Conservation (phyloP, 768 basidiomycete species). For the Tylopilus sp. region DNA sequence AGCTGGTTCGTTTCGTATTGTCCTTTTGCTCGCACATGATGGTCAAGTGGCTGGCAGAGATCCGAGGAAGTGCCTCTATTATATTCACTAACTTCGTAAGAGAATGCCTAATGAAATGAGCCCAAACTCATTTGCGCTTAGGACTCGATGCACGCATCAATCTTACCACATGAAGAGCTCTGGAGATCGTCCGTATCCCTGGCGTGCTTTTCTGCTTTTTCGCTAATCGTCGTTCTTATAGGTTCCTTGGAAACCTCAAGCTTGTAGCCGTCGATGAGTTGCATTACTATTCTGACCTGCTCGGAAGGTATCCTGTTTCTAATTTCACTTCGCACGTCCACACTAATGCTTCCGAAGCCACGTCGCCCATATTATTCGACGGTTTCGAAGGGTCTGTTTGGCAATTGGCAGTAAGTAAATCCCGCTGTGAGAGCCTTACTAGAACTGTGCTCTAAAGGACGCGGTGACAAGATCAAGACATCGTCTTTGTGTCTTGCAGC, state of each 20-base stretch:
- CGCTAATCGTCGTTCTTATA: constrained; percentile 25
- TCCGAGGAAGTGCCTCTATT: constrained; percentile 71
- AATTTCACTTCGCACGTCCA: not conserved
- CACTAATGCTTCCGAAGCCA: constrained; percentile 46
- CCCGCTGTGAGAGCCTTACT: not conserved
- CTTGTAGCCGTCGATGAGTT: constrained; percentile 82
- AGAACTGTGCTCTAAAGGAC: not conserved
- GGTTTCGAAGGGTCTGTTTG: constrained; percentile 70
- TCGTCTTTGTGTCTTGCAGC: constrained; percentile 79
- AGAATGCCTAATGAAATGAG: not conserved
- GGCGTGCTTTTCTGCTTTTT: not conserved
- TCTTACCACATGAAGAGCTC: constrained; percentile 77
- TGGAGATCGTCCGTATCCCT: constrained; percentile 63
- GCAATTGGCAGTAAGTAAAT: constrained; percentile 67
- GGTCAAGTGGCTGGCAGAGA: constrained; percentile 36
- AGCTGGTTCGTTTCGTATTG: constrained; percentile 38
- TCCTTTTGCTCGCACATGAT: not conserved
- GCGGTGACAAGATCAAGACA: constrained; percentile 40
- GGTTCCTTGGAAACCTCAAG: constrained; percentile 74
- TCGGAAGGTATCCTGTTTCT: constrained; percentile 59
- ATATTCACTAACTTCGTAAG: constrained; percentile 90
- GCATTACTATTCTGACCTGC: constrained; percentile 78
- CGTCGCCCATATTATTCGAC: constrained; percentile 73
- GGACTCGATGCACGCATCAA: constrained; percentile 85
- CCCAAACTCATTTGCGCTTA: constrained; percentile 24